Evolutionary conservation across 257 asterid genomes (phyloP).

Genomic region (Solanum boliviense): DNA sequence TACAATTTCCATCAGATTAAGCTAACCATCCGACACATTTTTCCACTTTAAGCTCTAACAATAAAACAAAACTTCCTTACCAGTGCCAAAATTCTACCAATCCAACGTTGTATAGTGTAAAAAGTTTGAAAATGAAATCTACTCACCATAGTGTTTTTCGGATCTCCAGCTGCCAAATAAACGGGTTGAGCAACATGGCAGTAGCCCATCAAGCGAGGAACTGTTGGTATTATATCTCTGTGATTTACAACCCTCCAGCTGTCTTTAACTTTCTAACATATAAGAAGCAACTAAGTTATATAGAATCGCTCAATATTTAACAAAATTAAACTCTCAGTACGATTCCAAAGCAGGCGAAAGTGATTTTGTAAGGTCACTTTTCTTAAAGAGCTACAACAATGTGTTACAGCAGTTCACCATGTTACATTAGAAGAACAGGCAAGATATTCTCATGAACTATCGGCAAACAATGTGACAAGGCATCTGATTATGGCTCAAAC

Average conservation of each 20-base stretch:
- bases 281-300: not conserved
- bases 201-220: conserved; percentile 97
- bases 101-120: not conserved
- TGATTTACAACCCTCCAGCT: conserved; percentile 97
- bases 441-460: not conserved
- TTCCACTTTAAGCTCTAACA: not conserved
- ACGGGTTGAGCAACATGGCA: conserved; percentile 98
- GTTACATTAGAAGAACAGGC: not conserved
- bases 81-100: not conserved
- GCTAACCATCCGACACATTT: not conserved
- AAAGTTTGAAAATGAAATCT: not conserved
- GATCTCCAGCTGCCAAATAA: conserved; percentile 62
- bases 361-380: not conserved
- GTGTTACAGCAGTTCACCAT: not conserved
- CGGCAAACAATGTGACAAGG: not conserved
- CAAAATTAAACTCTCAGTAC: not conserved
- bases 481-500: not conserved
- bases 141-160: conserved; percentile 36
- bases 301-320: not conserved
- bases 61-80: not conserved
- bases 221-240: conserved; percentile 95
- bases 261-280: conserved; percentile 65
- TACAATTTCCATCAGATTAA: not conserved
- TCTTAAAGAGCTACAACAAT: not conserved
- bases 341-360: not conserved